Percentiles rank a stretch among this genome's conserved stretches.
These are phyloP conservation scores for Scutellaria galericulata DNA, from an alignment of 257 asterid genomes.

Conservation along the genomic window DNA sequence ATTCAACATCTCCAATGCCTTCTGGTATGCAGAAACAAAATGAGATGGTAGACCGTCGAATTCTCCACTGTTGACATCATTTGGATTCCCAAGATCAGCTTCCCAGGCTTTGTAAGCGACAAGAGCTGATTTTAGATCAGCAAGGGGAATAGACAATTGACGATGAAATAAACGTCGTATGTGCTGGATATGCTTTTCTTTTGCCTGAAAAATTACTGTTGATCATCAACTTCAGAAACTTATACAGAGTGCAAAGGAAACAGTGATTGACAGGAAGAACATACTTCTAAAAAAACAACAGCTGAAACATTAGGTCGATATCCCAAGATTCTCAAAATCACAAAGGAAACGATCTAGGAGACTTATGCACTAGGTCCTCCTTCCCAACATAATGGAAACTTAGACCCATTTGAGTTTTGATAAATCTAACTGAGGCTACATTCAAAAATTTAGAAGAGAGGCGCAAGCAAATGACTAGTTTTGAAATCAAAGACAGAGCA, in stretches of 20 bases:
- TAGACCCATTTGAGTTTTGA: too few species aligned
- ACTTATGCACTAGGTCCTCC: too few species aligned
- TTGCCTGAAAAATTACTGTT: conserved; percentile 53
- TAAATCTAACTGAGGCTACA: too few species aligned
- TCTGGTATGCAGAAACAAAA: conserved; percentile 68
- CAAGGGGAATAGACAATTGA: conserved; percentile 88
- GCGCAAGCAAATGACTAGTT: too few species aligned
- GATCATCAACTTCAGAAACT: conserved; percentile 28
- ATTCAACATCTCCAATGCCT: conserved; percentile 76
- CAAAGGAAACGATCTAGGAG: too few species aligned
- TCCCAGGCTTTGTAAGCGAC: conserved; percentile 82
- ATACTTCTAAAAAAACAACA: background rate
- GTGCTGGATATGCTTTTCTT: conserved; percentile 85
- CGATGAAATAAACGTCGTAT: conserved; percentile 80
- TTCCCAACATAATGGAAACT: too few species aligned
- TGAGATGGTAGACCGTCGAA: conserved; percentile 72
- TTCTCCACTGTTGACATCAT: conserved; percentile 53
- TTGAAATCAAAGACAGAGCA: too few species aligned
- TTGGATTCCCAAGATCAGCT: conserved; percentile 57
- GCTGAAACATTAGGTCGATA: background rate
- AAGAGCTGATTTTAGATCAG: conserved; percentile 60
- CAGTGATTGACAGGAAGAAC: conserved; percentile 22
- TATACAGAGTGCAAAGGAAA: conserved; percentile 3
- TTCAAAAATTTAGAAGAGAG: too few species aligned
- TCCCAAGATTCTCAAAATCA: too few species aligned